Evolutionary conservation across 257 asterid genomes (phyloP), one percentile per base, ranked within the genome.

Genomic region (Capsicum chinense): DNA sequence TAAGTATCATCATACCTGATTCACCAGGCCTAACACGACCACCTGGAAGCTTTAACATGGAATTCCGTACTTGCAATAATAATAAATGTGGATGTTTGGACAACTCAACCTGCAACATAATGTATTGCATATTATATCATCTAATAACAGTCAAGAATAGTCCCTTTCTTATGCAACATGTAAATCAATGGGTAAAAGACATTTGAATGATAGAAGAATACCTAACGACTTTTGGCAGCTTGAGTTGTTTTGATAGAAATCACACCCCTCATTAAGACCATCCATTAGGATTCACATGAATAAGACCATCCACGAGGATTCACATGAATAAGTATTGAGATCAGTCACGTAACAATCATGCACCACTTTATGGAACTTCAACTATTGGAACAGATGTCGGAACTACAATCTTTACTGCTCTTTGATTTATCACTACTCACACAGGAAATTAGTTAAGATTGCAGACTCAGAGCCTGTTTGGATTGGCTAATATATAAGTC

Each of bases 51-150:
- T 83, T 90, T 85, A 87, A 92, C 7, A 88, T 82, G 80, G 97
- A 90, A 89, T 96, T 93, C 78, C 87, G 90, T 69, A 90, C 87
- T 92, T 93, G 98, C 85, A 96, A 92, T 90, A 94, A 82, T 89
- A 96, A 81, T 80, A 94, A 79, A 84, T 96, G 98, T 14, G 99
- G 98, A 83, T 94, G 94, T 79, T 94, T 93, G 90, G 92, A 93
- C 85, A 96, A 86, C 73, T 93, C 98, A 52, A 94, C 98, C 99
- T 96, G 91, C 63, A 86, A 87, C 71, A 39, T 79, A 10, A 85
- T 56, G 0, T 26, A 74, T 50, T 54, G 16, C 16, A 5, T 83
- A 35, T 19, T 39, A 15, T 7, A 60, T 66, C 76, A 79, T 60
- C 7, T n/a, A 56, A 60, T 58, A 39, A 63, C 26, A 16, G 26